These are phyloP conservation scores for Torrubiella hemipterigena DNA, from an alignment of 2,329 filamentous ascomycete genomes.

Conservation along the genomic window DNA sequence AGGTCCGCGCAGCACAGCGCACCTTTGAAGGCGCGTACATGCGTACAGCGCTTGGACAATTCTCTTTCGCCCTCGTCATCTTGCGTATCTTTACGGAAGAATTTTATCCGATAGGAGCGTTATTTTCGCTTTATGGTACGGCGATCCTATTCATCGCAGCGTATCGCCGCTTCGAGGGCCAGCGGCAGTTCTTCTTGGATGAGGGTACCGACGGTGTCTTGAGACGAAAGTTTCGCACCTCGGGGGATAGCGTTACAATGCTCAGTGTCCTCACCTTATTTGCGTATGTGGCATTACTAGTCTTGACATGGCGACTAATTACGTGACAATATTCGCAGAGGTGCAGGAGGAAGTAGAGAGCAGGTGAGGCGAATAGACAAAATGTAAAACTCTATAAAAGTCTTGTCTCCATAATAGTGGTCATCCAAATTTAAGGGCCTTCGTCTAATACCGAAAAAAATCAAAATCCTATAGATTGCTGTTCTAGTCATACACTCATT, in stretches of 20 bases:
- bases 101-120: constrained; percentile 92
- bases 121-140: constrained; percentile 85
- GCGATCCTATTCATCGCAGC: constrained; percentile 73
- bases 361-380: too few relatives aligned
- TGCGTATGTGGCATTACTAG: constrained; percentile 44
- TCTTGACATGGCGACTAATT: constrained; percentile 38
- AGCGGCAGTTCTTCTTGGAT: constrained; percentile 75
- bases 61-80: constrained; percentile 88
- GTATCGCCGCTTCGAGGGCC: constrained; percentile 82
- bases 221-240: constrained; percentile 48
- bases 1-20: constrained; percentile 86
- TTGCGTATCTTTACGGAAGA: constrained; percentile 90
- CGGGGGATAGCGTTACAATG: constrained; percentile 48
- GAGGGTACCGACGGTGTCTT: constrained; percentile 18
- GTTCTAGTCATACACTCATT: too few relatives aligned
- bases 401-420: too few relatives aligned
- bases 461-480: too few relatives aligned
- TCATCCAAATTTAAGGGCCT: too few relatives aligned
- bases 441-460: too few relatives aligned
- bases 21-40: constrained; percentile 98
- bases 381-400: too few relatives aligned
- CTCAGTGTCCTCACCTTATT: constrained; percentile 43
- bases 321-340: too few relatives aligned
- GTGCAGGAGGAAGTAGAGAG: too few relatives aligned
- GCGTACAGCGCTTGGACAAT: constrained; percentile 85